Conservation (phyloP, 202 grass and related monocot genomes). For the Zizania palustris region DNA sequence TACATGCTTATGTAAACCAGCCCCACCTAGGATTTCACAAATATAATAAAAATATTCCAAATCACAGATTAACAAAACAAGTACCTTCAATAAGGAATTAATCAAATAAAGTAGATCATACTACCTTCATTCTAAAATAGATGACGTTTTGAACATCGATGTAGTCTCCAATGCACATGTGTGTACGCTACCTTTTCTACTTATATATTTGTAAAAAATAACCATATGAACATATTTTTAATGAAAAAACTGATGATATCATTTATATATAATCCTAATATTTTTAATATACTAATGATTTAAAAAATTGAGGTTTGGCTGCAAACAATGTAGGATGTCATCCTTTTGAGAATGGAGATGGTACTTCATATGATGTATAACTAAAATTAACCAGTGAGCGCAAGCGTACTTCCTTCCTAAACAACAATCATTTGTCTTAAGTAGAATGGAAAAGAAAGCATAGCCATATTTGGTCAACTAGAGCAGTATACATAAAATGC, state of each 20-base stretch:
- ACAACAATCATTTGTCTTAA: slow-evolving; percentile 3
- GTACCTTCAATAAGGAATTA: neutral
- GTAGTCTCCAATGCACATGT: too few species aligned
- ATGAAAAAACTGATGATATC: too few species aligned
- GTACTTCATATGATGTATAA: neutral
- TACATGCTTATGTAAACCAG: neutral
- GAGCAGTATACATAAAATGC: neutral
- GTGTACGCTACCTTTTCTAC: neutral
- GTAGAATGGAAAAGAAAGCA: neutral
- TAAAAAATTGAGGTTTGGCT: too few species aligned
- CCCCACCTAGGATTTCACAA: neutral
- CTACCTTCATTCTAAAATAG: neutral
- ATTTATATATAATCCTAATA: too few species aligned
- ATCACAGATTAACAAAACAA: neutral
- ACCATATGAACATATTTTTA: too few species aligned
- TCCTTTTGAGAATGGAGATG: too few species aligned
- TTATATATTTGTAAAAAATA: too few species aligned
- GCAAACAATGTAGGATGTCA: neutral
- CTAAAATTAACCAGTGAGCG: neutral
- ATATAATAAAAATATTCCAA: neutral
- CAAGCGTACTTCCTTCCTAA: neutral
- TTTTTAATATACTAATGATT: too few species aligned
- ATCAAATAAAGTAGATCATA: neutral
- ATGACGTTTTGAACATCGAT: neutral
- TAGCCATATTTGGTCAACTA: neutral